Base-by-base conservation (phyloP, 768 basidiomycete species). In the Leccinum ochraceum region DNA sequence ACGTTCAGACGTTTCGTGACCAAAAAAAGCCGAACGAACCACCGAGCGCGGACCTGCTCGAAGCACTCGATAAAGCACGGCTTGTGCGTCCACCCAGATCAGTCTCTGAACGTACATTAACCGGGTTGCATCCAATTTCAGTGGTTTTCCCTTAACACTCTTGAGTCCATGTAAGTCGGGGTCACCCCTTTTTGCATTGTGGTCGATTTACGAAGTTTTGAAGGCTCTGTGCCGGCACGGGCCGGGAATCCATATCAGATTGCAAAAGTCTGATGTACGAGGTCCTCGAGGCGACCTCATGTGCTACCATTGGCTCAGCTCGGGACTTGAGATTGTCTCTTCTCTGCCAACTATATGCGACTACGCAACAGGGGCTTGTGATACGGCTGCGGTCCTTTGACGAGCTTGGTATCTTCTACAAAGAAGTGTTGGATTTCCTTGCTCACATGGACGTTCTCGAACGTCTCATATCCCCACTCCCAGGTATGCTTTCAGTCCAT, bases 191-290 rank as follows among this genome's bases (percentile, higher is more conserved):
- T 48, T 24, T 53, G n/a, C 20, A 10, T 10, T 48, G 26, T 30
- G 9, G 24, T 17, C 17, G 32, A 51, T 59, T 62, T 46, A 64
- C 30, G n/a, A 20, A 42, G 24, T 44, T 58, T 54, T 54, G 34
- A 57, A 80, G 80, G 71, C 67, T 79, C 6, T 80, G 79, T 59
- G 52, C 75, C 1, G 80, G 79, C 20, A 79, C 80, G 4, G 79
- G 79, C 11, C 74, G 79, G 30, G 67, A 67, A n/a, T 74, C 77
- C 6, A 73, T 77, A 58, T 79, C 79, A 34, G 67, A 67, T 51
- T 73, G 76, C 26, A 70, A 68, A 34, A 70, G 58, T 48, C 53
- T 73, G 36, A 71, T 74, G 51, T 62, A 69, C 20, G 73, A 76
- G 8, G 63, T 74, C 51, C 64, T 79, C 5, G 71, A 73, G 16